Base-by-base conservation (phyloP, 1,284 basidiomycete species). In the Fomitopsis palustris region DNA sequence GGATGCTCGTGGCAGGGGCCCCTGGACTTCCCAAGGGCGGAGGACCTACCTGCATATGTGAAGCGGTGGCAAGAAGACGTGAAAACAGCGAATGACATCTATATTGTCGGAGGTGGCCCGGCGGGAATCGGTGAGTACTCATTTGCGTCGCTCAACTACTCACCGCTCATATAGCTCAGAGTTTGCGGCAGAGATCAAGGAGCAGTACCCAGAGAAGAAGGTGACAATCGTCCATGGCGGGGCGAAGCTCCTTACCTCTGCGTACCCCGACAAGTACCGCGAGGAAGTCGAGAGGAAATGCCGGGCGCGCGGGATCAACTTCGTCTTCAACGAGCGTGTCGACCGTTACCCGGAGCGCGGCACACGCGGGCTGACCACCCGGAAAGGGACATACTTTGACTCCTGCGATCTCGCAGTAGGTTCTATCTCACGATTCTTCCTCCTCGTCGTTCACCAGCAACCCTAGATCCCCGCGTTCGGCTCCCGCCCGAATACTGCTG, bases 211-310 rank as follows among this genome's bases (percentile, higher is more conserved):
- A 2, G 68, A 75, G 21, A 88, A 83, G 70, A 78, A 80, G 59
- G 78, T 90, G 12, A 89, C 87, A 4, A 78, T 91, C 53, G 80
- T 91, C 1, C 87, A 91, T 21, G 77, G 78, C 31, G 75, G 77
- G 21, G 61, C 65, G 0, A 69, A 74, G 19, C 79, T 89, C 8
- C 73, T 90, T 52, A 90, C 87, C 65, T 64, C 72, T 0, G 68
- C 77, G 0, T 91, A 90, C 65, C 81, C 86, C 0, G 70, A 76
- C 23, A 81, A 79, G 61, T 82, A 81, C 71, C 81, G 88, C 45
- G 76, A 75, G 17, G 74, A 72, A 19, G 67, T 84, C 2, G 78
- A 76, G 47, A 70, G 72, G 3, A 76, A 77, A 33, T 65, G 85
- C 1, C 67, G 65, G 12, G 70, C 70, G 3, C 75, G 78, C 2